Evolutionary conservation across 139 green algal species (phyloP).

Genomic region (Chlamydomonas asymmetrica): DNA sequence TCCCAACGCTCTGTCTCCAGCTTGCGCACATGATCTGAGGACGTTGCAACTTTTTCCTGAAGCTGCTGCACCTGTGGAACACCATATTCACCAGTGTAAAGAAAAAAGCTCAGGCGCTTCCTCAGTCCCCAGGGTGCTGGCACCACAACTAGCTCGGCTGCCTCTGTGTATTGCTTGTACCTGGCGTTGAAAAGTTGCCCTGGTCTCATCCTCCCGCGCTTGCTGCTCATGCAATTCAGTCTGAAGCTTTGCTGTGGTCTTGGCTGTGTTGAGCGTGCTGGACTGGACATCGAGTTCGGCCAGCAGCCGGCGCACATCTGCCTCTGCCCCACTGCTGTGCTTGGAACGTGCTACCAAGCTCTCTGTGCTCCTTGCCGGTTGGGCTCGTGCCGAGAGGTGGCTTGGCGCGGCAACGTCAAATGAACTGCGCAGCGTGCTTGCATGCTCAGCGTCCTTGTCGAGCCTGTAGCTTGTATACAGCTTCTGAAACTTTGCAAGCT

Average conservation of each 20-base stretch:
- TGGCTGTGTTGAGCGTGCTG: not conserved
- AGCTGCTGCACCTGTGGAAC: constrained; percentile 10
- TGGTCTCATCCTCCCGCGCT: constrained; percentile 7
- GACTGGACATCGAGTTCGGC: constrained; percentile 10
- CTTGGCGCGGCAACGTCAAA: not conserved
- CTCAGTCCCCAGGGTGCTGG: not conserved
- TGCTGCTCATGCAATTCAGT: constrained; percentile 6
- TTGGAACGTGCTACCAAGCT: not conserved
- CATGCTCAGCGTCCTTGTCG: not conserved
- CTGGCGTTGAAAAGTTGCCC: constrained; percentile 8
- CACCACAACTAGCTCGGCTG: not conserved
- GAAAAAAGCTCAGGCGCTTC: not conserved
- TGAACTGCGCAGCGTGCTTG: not conserved
- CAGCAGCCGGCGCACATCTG: not conserved
- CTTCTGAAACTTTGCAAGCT: constrained; percentile 4
- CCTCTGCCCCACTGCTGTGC: not conserved
- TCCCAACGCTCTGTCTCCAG: constrained; percentile 29
- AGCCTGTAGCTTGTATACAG: constrained; percentile 13
- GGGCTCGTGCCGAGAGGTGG: not conserved
- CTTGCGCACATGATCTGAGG: not conserved
- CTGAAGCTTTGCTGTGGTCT: not conserved
- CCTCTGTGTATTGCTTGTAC: not conserved
- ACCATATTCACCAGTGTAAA: not conserved
- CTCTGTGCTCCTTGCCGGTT: not conserved
- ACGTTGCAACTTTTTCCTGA: not conserved